These are phyloP conservation scores for Ilex paraguariensis DNA, from an alignment of 305 asterid species.

Conservation along the genomic window DNA sequence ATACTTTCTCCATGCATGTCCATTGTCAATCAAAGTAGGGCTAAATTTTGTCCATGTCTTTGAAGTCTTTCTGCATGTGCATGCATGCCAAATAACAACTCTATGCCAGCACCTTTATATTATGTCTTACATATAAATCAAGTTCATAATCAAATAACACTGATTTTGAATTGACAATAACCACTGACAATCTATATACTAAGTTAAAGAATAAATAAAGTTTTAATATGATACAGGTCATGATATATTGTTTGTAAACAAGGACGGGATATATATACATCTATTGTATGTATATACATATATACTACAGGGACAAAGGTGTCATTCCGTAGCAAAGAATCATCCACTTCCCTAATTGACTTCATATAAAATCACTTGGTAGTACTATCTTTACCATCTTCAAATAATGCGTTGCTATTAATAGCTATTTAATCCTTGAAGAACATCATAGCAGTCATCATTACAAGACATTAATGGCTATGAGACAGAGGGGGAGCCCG, in stretches of 20 bases:
- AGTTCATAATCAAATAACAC: neutral
- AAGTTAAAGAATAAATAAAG: too few species aligned
- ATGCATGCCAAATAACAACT: neutral
- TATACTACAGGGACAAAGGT: neutral
- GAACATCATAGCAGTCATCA: too few species aligned
- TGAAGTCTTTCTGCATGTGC: conserved; percentile 38
- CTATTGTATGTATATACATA: neutral
- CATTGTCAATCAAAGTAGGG: conserved; percentile 30
- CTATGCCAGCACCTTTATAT: neutral
- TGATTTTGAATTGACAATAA: neutral
- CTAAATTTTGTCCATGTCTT: conserved; percentile 33
- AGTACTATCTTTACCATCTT: neutral
- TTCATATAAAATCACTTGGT: too few species aligned
- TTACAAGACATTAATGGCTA: too few species aligned
- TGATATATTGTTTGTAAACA: neutral
- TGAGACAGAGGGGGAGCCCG: too few species aligned
- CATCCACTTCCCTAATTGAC: too few species aligned
- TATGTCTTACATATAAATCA: too few species aligned
- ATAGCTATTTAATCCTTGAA: too few species aligned
- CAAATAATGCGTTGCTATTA: too few species aligned
- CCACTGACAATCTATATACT: neutral
- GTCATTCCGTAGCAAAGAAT: neutral
- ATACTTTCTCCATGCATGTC: conserved; percentile 54
- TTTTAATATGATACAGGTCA: neutral
- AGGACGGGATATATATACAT: neutral